Percentiles rank a stretch among this genome's conserved stretches.
Evolutionary conservation across 306 rosid species (phyloP).

Genomic region (Coriaria nepalensis): DNA sequence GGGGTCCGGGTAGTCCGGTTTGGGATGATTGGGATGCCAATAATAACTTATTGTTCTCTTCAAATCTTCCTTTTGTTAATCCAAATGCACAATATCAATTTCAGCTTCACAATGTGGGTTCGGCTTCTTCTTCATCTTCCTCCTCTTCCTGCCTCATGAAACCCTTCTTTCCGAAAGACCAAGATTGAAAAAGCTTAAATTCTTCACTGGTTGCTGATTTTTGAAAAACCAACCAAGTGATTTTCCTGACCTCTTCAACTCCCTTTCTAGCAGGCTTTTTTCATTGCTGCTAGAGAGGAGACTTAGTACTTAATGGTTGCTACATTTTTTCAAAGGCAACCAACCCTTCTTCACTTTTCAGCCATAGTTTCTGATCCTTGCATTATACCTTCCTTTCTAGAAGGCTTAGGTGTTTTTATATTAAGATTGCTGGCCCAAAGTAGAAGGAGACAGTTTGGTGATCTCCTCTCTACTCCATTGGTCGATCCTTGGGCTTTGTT

Average conservation of each 20-base stretch:
- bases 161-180: slow-evolving; percentile 46
- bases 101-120: slow-evolving; percentile 24
- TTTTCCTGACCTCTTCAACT: slow-evolving; percentile 5
- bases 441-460: slow-evolving; percentile 71
- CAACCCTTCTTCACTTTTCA: background rate
- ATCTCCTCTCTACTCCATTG: slow-evolving; percentile 36
- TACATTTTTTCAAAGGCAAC: background rate
- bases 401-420: slow-evolving; percentile 6
- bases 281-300: too few species aligned
- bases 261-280: background rate
- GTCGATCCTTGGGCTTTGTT: slow-evolving; percentile 34
- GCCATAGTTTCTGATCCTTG: background rate
- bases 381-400: background rate
- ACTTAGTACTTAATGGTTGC: too few species aligned
- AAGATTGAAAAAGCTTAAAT: slow-evolving; percentile 23
- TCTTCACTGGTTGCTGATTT: slow-evolving; percentile 29
- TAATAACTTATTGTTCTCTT: slow-evolving; percentile 41
- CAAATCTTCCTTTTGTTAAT: slow-evolving; percentile 33
- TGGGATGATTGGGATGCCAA: slow-evolving; percentile 83
- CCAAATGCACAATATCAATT: slow-evolving; percentile 29
- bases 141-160: slow-evolving; percentile 34
- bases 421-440: slow-evolving; percentile 17
- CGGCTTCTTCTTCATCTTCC: slow-evolving; percentile 27
- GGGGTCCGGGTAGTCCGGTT: slow-evolving; percentile 92
- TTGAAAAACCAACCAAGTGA: slow-evolving; percentile 34